Evolutionary conservation across 495 filamentous ascomycete genomes (phyloP), one percentile per base, ranked within the genome.

Genomic region (Penicillium crystallinum): DNA sequence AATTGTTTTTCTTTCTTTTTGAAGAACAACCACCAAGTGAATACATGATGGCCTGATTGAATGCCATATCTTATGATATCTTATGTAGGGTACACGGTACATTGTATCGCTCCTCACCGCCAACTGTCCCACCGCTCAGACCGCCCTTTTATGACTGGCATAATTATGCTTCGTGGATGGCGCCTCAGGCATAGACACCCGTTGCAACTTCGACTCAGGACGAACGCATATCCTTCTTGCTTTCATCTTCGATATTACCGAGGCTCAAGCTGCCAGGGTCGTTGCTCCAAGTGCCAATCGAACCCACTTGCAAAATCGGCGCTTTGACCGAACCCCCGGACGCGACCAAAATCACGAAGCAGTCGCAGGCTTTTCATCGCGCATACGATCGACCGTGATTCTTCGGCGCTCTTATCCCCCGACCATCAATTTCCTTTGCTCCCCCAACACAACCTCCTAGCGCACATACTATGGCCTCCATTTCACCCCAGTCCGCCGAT

Each of bases 401-500:
- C 39, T 36, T 31, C 38, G 40, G 37, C 45, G 22, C 31, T 53
- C 17, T 30, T 46, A 30, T 38, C 49, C 29, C 19, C 35, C 21
- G 17, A 27, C 21, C 41, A 21, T 40, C 12, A 3, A 14, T 34
- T 29, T 15, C 44, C 36, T 30, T 31, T 40, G 34, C 8, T 11
- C 18, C 15, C 30, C 38, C 29, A 57, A 23, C 35, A 43, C 44
- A 14, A 31, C 50, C 23, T 56, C 49, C 27, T 38, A 46, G 10
- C 42, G 17, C 33, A 44, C 21, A 22, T 18, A 60, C n/a, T 27
- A 71, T 74, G 67, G 76, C 74, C 49, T 48, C 62, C 29, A 52
- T 58, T 14, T 50, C 65, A 4, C 60, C 64, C 4, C 75, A 63
- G 38, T 63, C 66, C 43, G 76, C 59, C 7, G 70, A 72, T 6